Percentiles rank a stretch among this genome's conserved stretches.
Evolutionary conservation across 2,329 filamentous ascomycete species (phyloP).

Genomic region (Sporothrix protearum): DNA sequence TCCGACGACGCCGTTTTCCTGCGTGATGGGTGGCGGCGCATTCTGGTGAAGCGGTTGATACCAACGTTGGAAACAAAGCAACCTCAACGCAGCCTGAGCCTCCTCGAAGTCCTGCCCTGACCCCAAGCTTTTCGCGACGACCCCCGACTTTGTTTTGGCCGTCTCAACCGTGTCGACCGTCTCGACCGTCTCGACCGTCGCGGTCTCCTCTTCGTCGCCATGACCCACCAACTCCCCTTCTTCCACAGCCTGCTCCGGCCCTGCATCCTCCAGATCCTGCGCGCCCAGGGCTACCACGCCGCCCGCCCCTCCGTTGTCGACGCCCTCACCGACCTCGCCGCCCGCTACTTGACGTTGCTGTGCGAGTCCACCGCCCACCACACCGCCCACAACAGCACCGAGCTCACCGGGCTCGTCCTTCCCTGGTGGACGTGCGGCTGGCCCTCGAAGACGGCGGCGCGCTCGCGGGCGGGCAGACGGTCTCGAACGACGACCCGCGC

Average conservation of each 20-base stretch:
- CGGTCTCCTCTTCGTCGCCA: constrained; percentile 28
- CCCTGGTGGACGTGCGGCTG: constrained; percentile 75
- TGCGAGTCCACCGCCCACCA: constrained; percentile 69
- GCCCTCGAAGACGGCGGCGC: constrained; percentile 79
- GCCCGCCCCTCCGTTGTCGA: constrained; percentile 80
- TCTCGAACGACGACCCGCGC: constrained; percentile 65
- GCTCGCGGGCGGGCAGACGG: constrained; percentile 64
- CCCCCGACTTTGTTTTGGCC: not conserved
- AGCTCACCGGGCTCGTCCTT: constrained; percentile 62
- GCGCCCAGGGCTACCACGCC: constrained; percentile 83
- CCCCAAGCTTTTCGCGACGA: not conserved
- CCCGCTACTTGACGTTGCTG: constrained; percentile 73
- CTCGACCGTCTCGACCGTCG: not conserved
- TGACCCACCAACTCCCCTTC: constrained; percentile 47
- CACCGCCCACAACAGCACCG: constrained; percentile 63
- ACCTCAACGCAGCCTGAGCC: no score
- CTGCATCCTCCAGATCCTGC: constrained; percentile 83
- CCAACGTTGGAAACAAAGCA: not conserved
- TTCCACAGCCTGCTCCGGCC: constrained; percentile 79
- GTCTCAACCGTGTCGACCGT: not conserved
- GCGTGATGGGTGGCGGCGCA: constrained; percentile 11
- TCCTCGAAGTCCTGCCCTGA: not conserved
- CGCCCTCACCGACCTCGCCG: constrained; percentile 80
- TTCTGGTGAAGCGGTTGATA: constrained; percentile 6
- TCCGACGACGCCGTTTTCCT: not conserved